A percentile compares a stretch with the other conserved stretches of the same genome.
phyloP scores from a whole-genome alignment of 805 yeast species.

The Ogataea pini region DNA sequence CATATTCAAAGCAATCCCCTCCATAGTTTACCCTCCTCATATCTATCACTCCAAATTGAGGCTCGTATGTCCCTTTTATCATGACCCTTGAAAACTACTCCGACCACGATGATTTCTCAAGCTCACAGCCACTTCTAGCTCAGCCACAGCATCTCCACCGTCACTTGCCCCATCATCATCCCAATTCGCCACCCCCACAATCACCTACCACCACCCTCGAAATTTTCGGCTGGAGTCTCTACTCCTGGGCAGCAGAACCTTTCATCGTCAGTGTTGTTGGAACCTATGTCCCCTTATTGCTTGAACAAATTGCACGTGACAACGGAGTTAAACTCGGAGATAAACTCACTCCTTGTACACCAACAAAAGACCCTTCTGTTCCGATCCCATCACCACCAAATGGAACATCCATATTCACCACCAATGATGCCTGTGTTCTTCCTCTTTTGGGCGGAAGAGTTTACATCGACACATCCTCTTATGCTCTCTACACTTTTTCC shows the following conservation, averaged over 20 bases:
- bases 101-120: neutral
- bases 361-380: constrained; percentile 29
- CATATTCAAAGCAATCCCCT: too few species aligned
- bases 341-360: constrained; percentile 55
- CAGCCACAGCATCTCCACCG: neutral
- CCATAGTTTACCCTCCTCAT: too few species aligned
- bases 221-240: constrained; percentile 67
- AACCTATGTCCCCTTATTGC: constrained; percentile 69
- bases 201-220: constrained; percentile 41
- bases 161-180: neutral
- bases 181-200: constrained; percentile 13
- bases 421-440: constrained; percentile 33
- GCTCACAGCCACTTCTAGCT: neutral
- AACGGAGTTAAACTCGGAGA: constrained; percentile 68
- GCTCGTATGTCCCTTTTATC: too few species aligned
- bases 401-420: constrained; percentile 4
- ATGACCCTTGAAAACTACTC: too few species aligned
- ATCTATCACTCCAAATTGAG: too few species aligned
- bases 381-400: constrained; percentile 35
- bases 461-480: constrained; percentile 70
- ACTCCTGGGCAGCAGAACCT: constrained; percentile 77
- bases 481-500: constrained; percentile 74
- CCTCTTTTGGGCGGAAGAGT: constrained; percentile 32
- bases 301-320: constrained; percentile 71
- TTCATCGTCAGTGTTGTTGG: constrained; percentile 78